Evolutionary conservation across 2,329 filamentous ascomycete genomes (phyloP).

Genomic region (Epicoccum sorghinum): DNA sequence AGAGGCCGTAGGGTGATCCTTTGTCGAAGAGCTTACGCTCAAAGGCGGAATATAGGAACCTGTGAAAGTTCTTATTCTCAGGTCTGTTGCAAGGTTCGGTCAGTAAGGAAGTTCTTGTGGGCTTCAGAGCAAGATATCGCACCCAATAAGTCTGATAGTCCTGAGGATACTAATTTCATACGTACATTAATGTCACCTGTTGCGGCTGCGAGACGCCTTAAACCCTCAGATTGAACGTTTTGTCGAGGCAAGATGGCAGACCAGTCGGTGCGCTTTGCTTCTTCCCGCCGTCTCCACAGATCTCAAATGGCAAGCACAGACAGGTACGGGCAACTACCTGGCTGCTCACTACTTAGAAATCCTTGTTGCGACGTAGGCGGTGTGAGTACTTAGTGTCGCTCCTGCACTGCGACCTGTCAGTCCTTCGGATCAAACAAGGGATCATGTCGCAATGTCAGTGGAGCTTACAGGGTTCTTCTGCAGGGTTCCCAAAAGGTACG

Average conservation of each 20-base stretch:
- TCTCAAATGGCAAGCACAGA: slow-evolving; percentile 45
- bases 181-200: slow-evolving; percentile 30
- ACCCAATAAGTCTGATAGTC: slow-evolving; percentile 19
- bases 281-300: slow-evolving; percentile 47
- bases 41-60: slow-evolving; percentile 22
- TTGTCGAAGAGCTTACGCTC: no score
- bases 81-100: slow-evolving; percentile 24
- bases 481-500: slow-evolving; percentile 38
- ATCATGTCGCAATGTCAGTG: slow-evolving; percentile 37
- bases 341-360: slow-evolving; percentile 30
- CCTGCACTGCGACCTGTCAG: slow-evolving; percentile 44
- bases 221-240: slow-evolving; percentile 39
- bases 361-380: slow-evolving; percentile 40
- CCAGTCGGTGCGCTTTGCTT: slow-evolving; percentile 44
- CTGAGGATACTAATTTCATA: slow-evolving; percentile 16
- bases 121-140: slow-evolving; percentile 9
- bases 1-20: no score
- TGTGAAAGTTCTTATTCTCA: slow-evolving; percentile 20
- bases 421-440: slow-evolving; percentile 34
- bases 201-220: slow-evolving; percentile 41
- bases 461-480: slow-evolving; percentile 47
- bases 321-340: slow-evolving; percentile 35
- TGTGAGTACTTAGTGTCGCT: slow-evolving; percentile 30
- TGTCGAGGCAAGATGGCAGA: slow-evolving; percentile 34
- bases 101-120: slow-evolving; percentile 19